Conservation (phyloP, 208 protist species). For the Trypanosoma cruzi region DNA sequence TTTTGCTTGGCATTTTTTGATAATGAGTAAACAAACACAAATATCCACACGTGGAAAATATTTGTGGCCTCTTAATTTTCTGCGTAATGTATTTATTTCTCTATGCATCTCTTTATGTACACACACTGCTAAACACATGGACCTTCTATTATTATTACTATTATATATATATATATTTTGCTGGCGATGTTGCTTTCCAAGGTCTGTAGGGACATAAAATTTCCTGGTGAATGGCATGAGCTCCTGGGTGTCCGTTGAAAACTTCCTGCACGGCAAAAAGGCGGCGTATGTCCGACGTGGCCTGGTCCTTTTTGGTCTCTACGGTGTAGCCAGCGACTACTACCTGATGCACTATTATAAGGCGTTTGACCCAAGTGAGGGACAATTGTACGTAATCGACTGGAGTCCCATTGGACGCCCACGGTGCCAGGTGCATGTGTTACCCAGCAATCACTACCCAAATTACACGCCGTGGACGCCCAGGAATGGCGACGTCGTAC, state of each 20-base stretch:
- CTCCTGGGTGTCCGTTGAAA: slow-evolving; percentile 79
- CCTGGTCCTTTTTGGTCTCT: slow-evolving; percentile 51
- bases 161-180: slow-evolving; percentile 19
- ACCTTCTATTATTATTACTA: background rate
- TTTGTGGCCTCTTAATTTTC: too few species aligned
- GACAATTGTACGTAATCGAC: slow-evolving; percentile 67
- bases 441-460: slow-evolving; percentile 81
- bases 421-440: slow-evolving; percentile 69
- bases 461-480: slow-evolving; percentile 90
- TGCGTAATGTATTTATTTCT: background rate
- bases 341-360: slow-evolving; percentile 84
- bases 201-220: background rate
- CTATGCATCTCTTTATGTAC: slow-evolving; percentile 7
- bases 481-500: slow-evolving; percentile 77
- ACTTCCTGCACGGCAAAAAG: slow-evolving; percentile 58
- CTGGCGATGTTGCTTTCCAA: background rate
- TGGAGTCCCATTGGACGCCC: slow-evolving; percentile 77
- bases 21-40: too few species aligned
- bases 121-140: background rate
- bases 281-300: slow-evolving; percentile 68
- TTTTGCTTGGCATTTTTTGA: too few species aligned
- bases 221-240: slow-evolving; percentile 53
- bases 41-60: too few species aligned
- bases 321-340: slow-evolving; percentile 81
- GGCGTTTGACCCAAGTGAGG: slow-evolving; percentile 70